Conservation (phyloP, 257 asterid species). For the Solanum boliviense region DNA sequence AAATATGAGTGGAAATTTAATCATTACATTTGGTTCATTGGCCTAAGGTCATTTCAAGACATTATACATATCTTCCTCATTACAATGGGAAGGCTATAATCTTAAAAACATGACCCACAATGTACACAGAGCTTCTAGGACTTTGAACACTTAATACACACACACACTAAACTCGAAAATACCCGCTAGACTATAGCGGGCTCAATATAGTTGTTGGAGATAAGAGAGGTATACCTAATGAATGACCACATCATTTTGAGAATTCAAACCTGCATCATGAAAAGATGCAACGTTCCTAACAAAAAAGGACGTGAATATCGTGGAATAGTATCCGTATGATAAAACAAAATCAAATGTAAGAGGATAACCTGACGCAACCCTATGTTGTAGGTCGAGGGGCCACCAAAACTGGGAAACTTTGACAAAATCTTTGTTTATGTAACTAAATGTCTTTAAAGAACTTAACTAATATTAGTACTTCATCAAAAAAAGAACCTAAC, state of each 20-base stretch:
- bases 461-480: not conserved
- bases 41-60: not conserved
- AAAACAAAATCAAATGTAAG: not conserved
- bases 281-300: not conserved
- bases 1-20: too few species aligned
- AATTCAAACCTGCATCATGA: not conserved
- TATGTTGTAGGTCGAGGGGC: not conserved
- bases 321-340: not conserved
- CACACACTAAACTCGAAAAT: not conserved
- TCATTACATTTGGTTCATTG: not conserved
- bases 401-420: not conserved
- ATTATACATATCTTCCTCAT: not conserved
- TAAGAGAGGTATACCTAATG: not conserved
- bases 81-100: not conserved
- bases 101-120: not conserved
- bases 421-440: not conserved
- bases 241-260: not conserved
- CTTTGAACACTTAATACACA: not conserved
- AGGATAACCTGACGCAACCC: not conserved
- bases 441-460: not conserved
- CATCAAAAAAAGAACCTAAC: not conserved
- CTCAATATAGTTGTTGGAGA: not conserved
- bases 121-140: not conserved
- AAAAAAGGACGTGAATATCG: not conserved
- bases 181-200: not conserved